These are phyloP conservation scores for Daldinia concentrica DNA, from an alignment of 495 filamentous ascomycete genomes.

Conservation along the genomic window DNA sequence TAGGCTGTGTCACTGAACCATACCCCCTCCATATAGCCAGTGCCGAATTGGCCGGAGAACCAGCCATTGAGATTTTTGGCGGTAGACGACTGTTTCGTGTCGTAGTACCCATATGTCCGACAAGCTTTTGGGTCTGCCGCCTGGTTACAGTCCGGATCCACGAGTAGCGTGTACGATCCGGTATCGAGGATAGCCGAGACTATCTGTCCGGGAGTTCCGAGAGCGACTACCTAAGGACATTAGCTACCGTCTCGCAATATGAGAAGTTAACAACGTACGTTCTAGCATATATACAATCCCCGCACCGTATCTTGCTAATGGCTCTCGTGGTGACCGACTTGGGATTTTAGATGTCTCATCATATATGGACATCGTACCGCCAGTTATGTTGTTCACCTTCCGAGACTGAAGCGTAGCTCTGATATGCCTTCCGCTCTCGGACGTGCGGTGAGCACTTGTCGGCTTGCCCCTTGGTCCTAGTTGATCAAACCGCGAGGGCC, in stretches of 20 bases:
- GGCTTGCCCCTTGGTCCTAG: slow-evolving; percentile 2
- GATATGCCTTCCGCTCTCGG: slow-evolving; percentile 30
- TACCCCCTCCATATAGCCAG: slow-evolving; percentile 50
- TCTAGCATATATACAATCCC: slow-evolving; percentile 56
- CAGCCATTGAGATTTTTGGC: slow-evolving; percentile 44
- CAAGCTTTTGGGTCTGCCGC: slow-evolving; percentile 50
- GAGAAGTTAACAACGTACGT: slow-evolving; percentile 33
- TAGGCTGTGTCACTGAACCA: slow-evolving; percentile 54
- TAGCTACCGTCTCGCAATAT: neutral
- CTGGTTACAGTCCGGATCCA: slow-evolving; percentile 53
- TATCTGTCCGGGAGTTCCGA: slow-evolving; percentile 55
- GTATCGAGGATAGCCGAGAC: slow-evolving; percentile 58
- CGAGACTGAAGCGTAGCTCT: slow-evolving; percentile 38
- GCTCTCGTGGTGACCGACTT: slow-evolving; percentile 34
- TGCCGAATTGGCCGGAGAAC: slow-evolving; percentile 54
- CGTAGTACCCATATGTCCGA: slow-evolving; percentile 52
- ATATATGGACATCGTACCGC: slow-evolving; percentile 8
- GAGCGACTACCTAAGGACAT: slow-evolving; percentile 46
- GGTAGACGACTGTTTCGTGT: slow-evolving; percentile 51
- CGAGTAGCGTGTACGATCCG: slow-evolving; percentile 58
- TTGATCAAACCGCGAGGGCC: slow-evolving; percentile 1
- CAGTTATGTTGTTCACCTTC: slow-evolving; percentile 36
- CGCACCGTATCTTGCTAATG: slow-evolving; percentile 36
- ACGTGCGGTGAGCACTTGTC: slow-evolving; percentile 3
- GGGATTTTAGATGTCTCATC: neutral